Conservation (phyloP, 2,329 filamentous ascomycete species). For the Chalara sp. region DNA sequence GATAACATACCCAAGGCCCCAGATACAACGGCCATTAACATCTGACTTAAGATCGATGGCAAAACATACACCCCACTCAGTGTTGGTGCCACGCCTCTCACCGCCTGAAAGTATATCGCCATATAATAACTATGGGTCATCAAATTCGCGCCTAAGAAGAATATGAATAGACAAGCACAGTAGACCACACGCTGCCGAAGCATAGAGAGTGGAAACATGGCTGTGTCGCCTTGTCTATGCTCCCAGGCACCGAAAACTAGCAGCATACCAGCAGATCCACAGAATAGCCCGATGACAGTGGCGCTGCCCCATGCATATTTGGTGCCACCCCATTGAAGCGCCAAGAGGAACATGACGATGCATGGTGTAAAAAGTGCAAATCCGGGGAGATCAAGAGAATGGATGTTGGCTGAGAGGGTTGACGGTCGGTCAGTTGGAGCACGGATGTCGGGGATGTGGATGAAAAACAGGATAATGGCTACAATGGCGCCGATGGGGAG, state of each 20-base stretch:
- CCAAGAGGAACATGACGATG: constrained; percentile 28
- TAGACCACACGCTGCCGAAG: constrained; percentile 17
- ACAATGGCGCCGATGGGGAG: constrained; percentile 33
- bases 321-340: constrained; percentile 29
- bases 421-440: background rate
- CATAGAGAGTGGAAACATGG: constrained; percentile 22
- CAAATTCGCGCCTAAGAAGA: constrained; percentile 11
- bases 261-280: constrained; percentile 14
- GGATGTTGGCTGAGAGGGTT: constrained; percentile 3
- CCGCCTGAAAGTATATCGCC: constrained; percentile 43
- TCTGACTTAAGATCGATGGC: constrained; percentile 29
- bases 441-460: constrained; percentile 25
- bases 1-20: constrained; percentile 12
- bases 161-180: constrained; percentile 9
- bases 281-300: constrained; percentile 23
- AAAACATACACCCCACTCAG: constrained; percentile 33
- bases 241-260: constrained; percentile 22
- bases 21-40: constrained; percentile 13
- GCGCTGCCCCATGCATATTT: constrained; percentile 26
- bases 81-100: constrained; percentile 30
- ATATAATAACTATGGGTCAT: constrained; percentile 34
- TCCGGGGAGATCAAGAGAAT: constrained; percentile 27
- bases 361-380: constrained; percentile 28
- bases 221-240: constrained; percentile 19
- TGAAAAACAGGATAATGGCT: constrained; percentile 28